These are phyloP conservation scores for Peterozyma toletana DNA, from an alignment of 805 yeast genomes.

Conservation along the genomic window DNA sequence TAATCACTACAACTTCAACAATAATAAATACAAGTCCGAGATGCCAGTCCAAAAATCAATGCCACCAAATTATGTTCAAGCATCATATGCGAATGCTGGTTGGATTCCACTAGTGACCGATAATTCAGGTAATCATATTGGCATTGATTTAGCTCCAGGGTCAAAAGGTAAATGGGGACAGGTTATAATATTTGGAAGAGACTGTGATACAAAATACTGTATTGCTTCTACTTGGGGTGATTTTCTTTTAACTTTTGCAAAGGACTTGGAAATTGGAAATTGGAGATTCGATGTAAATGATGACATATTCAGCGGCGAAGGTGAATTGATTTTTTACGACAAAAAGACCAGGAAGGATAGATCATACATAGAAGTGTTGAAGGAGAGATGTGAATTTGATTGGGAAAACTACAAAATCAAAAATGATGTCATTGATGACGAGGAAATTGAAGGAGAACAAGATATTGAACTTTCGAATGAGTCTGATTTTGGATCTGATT, in stretches of 20 bases:
- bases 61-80: conserved; percentile 67
- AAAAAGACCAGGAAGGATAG: conserved; percentile 39
- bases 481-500: too few species aligned
- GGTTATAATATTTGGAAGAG: conserved; percentile 85
- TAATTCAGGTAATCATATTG: conserved; percentile 81
- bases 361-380: conserved; percentile 33
- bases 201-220: conserved; percentile 78
- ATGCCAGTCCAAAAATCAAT: conserved; percentile 51
- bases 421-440: conserved; percentile 1
- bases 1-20: conserved; percentile 1
- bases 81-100: conserved; percentile 68
- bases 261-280: conserved; percentile 73
- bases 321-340: conserved; percentile 60
- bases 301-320: conserved; percentile 61
- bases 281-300: conserved; percentile 58
- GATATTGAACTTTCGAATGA: background rate
- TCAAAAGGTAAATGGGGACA: conserved; percentile 73
- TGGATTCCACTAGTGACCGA: conserved; percentile 92
- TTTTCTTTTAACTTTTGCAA: conserved; percentile 70
- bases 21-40: conserved; percentile 26
- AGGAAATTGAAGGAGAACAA: conserved; percentile 1
- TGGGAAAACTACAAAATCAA: background rate
- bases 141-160: conserved; percentile 77
- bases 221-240: conserved; percentile 85
- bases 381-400: conserved; percentile 17